Evolutionary conservation across 2,329 filamentous ascomycete genomes (phyloP), one percentile per base, ranked within the genome.

Genomic region (Phoma herbarum): DNA sequence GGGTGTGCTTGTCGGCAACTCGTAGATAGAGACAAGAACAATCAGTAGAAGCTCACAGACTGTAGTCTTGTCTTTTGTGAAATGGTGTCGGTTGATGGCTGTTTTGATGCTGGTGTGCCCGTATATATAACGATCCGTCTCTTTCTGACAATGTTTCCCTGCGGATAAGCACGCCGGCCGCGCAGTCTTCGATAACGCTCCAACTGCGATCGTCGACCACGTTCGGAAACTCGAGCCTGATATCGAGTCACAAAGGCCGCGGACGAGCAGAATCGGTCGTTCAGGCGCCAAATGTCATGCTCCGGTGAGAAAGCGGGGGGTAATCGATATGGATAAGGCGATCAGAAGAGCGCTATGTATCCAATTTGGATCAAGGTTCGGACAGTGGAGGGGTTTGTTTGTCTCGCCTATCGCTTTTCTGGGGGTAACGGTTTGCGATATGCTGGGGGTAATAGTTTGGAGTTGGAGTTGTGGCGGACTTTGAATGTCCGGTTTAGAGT

Each of bases 401-500:
- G 0, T n/a, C 12, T 39, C 20, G 14, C 20, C 26, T 46, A 43
- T 41, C 28, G 11, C 14, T 23, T 20, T 44, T 4, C n/a, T 35
- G 23, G 25, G 18, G 45, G 25, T 48, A 41, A 41, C 12, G 10
- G 2, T 25, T 47, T 52, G 44, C 28, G 41, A 42, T 52, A 52
- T 48, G 16, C 42, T 64, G 48, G 57, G 55, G 54, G 51, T 63
- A 61, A 63, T 29, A 11, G 16, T 44, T 45, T 31, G 35, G 44
- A 25, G 56, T 14, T 58, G 56, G 52, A 44, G 25, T 58, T 28
- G 14, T 10, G 39, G 23, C 55, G 49, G 48, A 58, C 23, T 16
- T 58, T 39, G 23, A 53, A 45, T 58, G 45, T 50, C 56, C 50
- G 45, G 31, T 14, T 26, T 23, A 9, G 12, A 31, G 56, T 50